These are phyloP conservation scores for Macrophomina pseudophaseolina DNA, from an alignment of 2,329 filamentous ascomycete species.

Conservation along the genomic window DNA sequence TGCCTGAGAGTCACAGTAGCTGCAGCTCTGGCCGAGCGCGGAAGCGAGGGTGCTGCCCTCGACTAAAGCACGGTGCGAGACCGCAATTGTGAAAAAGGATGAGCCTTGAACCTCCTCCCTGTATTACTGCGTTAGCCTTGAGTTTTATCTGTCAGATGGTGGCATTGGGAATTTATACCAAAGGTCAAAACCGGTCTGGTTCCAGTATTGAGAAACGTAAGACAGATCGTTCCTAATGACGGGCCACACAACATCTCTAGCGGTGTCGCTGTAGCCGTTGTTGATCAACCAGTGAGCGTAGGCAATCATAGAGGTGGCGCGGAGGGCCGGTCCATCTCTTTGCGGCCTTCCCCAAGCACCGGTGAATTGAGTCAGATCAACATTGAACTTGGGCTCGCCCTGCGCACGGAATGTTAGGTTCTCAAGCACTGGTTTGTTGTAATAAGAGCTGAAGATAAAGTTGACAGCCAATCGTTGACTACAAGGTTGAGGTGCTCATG, in stretches of 20 bases:
- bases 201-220: conserved; percentile 51
- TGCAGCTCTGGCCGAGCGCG: conserved; percentile 44
- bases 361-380: conserved; percentile 43
- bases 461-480: too few relatives aligned
- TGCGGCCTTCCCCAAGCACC: conserved; percentile 51
- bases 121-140: not conserved
- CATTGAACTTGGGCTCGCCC: conserved; percentile 52
- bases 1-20: conserved; percentile 46
- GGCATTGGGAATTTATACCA: conserved; percentile 35
- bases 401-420: not conserved
- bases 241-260: conserved; percentile 45
- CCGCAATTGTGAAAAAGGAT: conserved; percentile 49
- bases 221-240: conserved; percentile 53
- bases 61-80: conserved; percentile 42
- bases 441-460: too few relatives aligned
- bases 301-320: conserved; percentile 49
- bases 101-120: conserved; percentile 49
- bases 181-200: conserved; percentile 51
- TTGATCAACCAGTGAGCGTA: conserved; percentile 45
- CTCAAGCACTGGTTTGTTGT: too few relatives aligned
- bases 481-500: too few relatives aligned
- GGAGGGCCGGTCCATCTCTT: conserved; percentile 51
- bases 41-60: conserved; percentile 43
- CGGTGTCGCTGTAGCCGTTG: conserved; percentile 34
- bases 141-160: not conserved